These are phyloP conservation scores for Fusarium sp. DNA, from an alignment of 2,329 filamentous ascomycete genomes.

Conservation along the genomic window DNA sequence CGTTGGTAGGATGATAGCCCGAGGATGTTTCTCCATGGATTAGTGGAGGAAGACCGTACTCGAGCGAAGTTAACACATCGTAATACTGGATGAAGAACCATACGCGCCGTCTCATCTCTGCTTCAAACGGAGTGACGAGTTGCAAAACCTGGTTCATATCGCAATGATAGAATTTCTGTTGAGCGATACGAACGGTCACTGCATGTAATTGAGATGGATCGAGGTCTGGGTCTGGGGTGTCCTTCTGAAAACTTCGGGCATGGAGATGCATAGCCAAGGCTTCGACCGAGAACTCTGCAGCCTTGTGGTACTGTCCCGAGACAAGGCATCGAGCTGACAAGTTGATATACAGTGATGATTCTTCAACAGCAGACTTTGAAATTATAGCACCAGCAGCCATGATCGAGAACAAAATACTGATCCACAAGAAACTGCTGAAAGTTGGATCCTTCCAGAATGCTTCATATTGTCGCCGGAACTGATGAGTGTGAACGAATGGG, in stretches of 20 bases:
- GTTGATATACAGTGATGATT: background rate
- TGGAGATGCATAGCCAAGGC: background rate
- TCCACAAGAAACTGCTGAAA: conserved; percentile 4
- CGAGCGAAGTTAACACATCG: background rate
- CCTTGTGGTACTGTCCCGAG: background rate
- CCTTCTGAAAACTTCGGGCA: background rate
- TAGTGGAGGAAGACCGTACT: background rate
- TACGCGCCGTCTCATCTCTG: background rate
- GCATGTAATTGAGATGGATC: background rate
- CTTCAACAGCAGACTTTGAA: rapidly evolving
- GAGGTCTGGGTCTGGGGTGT: background rate
- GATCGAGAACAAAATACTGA: conserved; percentile 29
- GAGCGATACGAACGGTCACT: background rate
- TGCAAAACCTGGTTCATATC: background rate
- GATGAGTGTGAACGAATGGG: conserved; percentile 21
- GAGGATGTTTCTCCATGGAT: background rate
- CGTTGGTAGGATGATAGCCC: background rate
- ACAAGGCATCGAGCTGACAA: background rate
- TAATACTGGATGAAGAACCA: background rate
- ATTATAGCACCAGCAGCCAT: conserved; percentile 7
- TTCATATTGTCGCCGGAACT: conserved; percentile 31
- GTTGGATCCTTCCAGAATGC: conserved; percentile 13
- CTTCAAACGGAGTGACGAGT: background rate
- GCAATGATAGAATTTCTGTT: background rate
- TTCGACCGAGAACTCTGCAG: background rate